phyloP scores from a whole-genome alignment of 495 filamentous ascomycete genomes.

The Hapsidospora chrysogenum region DNA sequence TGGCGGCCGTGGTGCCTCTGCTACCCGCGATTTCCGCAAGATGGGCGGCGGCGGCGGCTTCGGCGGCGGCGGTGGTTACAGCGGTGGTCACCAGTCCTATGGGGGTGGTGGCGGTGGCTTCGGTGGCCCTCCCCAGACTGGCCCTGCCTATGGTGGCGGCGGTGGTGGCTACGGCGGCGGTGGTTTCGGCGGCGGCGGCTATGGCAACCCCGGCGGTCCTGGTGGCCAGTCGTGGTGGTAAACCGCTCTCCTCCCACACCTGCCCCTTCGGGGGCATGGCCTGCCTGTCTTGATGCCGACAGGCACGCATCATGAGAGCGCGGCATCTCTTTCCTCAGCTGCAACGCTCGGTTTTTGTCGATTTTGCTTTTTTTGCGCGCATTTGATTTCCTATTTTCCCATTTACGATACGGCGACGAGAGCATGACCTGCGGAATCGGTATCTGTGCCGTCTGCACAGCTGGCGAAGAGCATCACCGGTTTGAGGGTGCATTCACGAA shows the following conservation, averaged over 20 bases:
- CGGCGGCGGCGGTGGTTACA: constrained; percentile 24
- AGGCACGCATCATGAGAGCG: no score
- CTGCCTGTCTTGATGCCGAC: constrained; percentile 1
- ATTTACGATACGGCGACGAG: constrained; percentile 3
- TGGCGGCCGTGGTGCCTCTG: constrained; percentile 46
- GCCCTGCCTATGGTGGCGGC: constrained; percentile 58
- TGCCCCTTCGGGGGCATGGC: neutral
- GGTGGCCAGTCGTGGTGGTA: constrained; percentile 94
- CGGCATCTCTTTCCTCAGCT: constrained; percentile 3
- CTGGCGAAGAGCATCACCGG: constrained; percentile 5
- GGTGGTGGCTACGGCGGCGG: constrained; percentile 35
- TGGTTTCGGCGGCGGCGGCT: constrained; percentile 35
- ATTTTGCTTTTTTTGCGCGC: constrained; percentile 10
- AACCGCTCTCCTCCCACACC: constrained; percentile 17
- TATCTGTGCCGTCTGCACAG: constrained; percentile 1
- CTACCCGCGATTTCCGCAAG: constrained; percentile 84
- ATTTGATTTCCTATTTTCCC: constrained; percentile 4
- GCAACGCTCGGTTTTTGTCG: constrained; percentile 1
- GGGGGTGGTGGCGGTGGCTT: constrained; percentile 32
- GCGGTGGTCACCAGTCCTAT: constrained; percentile 19
- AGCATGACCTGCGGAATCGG: constrained; percentile 5
- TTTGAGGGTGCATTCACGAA: constrained; percentile 5
- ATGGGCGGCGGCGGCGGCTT: constrained; percentile 41
- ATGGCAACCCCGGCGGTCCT: constrained; percentile 74
- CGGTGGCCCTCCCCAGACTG: constrained; percentile 32